Conservation (phyloP, 352 stramenopile genomes). For the Phytopythium delawarense region DNA sequence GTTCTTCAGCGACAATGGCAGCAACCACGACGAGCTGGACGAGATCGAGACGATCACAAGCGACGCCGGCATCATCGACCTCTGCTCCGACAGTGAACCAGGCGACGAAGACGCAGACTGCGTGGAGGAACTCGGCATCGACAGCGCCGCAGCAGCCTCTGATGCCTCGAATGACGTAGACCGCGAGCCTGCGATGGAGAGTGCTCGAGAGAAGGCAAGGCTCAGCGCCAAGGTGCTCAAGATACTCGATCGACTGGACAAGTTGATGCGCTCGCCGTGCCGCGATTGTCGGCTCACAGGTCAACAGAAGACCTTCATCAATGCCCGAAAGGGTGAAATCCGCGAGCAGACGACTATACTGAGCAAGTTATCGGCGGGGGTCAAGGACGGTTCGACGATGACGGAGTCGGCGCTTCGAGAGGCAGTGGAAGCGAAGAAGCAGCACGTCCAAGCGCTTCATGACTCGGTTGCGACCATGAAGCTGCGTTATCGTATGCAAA, state of each 20-base stretch:
- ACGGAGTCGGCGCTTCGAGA: neutral
- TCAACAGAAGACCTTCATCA: neutral
- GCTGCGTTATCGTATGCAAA: no score
- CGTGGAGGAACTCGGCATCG: neutral
- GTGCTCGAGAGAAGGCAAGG: neutral
- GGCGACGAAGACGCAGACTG: neutral
- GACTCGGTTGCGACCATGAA: neutral
- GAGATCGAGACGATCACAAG: neutral
- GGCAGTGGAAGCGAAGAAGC: neutral
- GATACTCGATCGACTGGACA: neutral
- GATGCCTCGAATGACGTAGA: neutral
- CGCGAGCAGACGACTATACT: neutral
- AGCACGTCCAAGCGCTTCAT: neutral
- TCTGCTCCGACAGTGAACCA: neutral
- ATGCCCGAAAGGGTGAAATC: neutral
- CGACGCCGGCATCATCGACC: neutral
- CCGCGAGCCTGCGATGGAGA: neutral
- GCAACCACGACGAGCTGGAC: neutral
- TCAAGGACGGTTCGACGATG: neutral
- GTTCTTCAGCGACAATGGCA: conserved; percentile 3
- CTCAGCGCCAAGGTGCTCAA: neutral
- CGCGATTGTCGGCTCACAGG: neutral
- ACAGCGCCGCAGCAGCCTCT: neutral
- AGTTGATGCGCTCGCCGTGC: neutral
- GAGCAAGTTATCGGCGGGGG: neutral